phyloP scores from a whole-genome alignment of 176 grass and related monocot species.

The Hordeum vulgare region MorexV3_pseudomolecules_assembly NC_058521.1:19760128-19760627 shows the following conservation, averaged over 20 bases:
- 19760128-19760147: background rate
- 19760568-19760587: constrained; percentile 74
- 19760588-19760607: constrained; percentile 99
- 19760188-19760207: constrained; percentile 8
- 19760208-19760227: constrained; percentile 19
- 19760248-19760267: constrained; percentile 68
- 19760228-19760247: constrained; percentile 16
- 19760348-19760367: constrained; percentile 54
- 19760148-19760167: background rate
- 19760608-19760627: constrained; percentile 86
- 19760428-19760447: constrained; percentile 80
- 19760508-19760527: constrained; percentile 70
- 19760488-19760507: constrained; percentile 32
- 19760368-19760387: constrained; percentile 42
- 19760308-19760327: constrained; percentile 64
- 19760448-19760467: constrained; percentile 81
- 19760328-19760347: constrained; percentile 41
- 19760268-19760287: constrained; percentile 91
- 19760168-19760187: background rate
- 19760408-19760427: constrained; percentile 91
- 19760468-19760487: constrained; percentile 44
- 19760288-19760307: constrained; percentile 90
- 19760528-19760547: constrained; percentile 96
- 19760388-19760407: constrained; percentile 36
- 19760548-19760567: constrained; percentile 79